phyloP scores from a whole-genome alignment of 192 early-diverging fungal species.

The Spizellomyces sp. region DNA sequence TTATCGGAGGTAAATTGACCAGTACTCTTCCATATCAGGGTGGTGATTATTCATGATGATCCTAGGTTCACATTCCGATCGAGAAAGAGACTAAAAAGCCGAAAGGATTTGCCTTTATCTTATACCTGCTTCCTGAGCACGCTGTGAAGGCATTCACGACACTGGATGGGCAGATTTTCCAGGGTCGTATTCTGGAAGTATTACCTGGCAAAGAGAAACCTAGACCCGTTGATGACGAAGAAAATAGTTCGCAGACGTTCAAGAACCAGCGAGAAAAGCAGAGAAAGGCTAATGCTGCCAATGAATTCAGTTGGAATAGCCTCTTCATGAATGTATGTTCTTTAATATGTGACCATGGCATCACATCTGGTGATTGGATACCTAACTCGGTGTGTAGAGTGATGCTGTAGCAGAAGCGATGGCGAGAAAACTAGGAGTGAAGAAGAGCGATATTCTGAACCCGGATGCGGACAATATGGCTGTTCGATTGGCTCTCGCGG shows the following conservation, averaged over 20 bases:
- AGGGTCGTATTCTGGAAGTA: constrained; percentile 90
- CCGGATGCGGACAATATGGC: constrained; percentile 87
- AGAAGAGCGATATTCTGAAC: constrained; percentile 90
- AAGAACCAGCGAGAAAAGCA: constrained; percentile 85
- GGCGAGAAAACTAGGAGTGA: constrained; percentile 85
- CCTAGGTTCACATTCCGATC: constrained; percentile 80
- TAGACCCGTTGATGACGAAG: constrained; percentile 56
- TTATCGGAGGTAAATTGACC: constrained; percentile 73
- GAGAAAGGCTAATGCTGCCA: constrained; percentile 72
- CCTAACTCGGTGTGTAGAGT: constrained; percentile 47
- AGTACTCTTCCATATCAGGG: background rate
- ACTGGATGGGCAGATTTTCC: constrained; percentile 84
- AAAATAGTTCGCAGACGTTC: constrained; percentile 41
- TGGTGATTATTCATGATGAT: background rate
- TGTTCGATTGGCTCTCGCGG: constrained; percentile 93
- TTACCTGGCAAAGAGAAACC: constrained; percentile 88
- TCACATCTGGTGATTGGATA: background rate
- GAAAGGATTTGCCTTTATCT: constrained; percentile 91
- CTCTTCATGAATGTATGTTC: constrained; percentile 89
- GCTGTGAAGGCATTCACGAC: constrained; percentile 85
- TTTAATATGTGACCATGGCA: background rate
- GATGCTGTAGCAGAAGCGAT: constrained; percentile 96
- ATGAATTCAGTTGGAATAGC: constrained; percentile 95
- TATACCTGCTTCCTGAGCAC: constrained; percentile 90
- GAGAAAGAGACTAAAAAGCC: constrained; percentile 88